Evolutionary conservation across 495 filamentous ascomycete species (phyloP).

Genomic region (Penicillium cosmopolitanum): DNA sequence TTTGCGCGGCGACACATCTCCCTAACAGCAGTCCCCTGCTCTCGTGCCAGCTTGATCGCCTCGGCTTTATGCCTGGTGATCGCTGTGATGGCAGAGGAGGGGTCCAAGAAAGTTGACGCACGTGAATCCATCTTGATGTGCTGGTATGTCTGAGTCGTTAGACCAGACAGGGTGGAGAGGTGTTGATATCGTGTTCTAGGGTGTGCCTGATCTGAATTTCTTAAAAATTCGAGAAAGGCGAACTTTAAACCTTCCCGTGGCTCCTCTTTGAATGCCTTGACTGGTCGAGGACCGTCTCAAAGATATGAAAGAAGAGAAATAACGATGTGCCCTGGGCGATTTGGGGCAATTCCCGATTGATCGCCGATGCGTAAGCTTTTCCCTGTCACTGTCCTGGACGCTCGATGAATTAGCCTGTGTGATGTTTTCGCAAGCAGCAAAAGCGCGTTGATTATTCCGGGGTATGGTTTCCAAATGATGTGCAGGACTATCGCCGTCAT

Average conservation of each 20-base stretch:
- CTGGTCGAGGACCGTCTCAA: neutral
- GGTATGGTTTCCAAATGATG: neutral
- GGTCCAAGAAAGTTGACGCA: constrained; percentile 44
- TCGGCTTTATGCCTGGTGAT: constrained; percentile 54
- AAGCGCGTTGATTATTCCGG: neutral
- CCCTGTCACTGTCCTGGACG: neutral
- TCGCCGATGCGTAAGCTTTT: neutral
- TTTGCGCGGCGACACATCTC: constrained; percentile 55
- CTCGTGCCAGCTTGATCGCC: constrained; percentile 53
- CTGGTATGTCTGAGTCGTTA: neutral
- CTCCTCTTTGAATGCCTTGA: neutral
- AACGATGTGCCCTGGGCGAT: neutral
- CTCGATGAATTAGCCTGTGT: neutral
- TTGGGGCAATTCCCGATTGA: neutral
- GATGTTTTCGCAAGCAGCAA: neutral
- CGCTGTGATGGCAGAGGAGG: constrained; percentile 50
- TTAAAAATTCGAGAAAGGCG: neutral
- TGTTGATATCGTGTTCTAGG: neutral
- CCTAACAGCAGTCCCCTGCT: constrained; percentile 50
- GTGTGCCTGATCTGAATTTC: neutral
- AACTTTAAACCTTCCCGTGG: neutral
- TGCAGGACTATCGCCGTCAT: neutral
- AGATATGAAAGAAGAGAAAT: neutral
- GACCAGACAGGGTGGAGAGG: neutral
- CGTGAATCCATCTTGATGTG: constrained; percentile 36